Evolutionary conservation across 2,329 filamentous ascomycete species (phyloP).

Genomic region (Aspergillus floridensis): DNA sequence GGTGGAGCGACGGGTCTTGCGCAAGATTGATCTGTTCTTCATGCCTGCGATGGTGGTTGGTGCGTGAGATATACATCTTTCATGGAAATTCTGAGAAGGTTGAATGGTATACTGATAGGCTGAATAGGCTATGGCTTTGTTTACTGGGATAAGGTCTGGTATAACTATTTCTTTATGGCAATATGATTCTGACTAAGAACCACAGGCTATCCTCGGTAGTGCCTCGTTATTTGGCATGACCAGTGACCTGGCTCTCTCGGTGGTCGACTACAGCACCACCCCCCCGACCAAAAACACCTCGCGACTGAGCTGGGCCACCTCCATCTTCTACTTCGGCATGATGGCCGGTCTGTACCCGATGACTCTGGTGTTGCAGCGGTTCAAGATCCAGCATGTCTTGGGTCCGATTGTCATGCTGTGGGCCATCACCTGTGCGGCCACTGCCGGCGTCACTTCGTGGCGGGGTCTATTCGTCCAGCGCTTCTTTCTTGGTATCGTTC

Average conservation of each 20-base stretch:
- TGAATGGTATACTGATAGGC: neutral
- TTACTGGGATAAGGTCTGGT: slow-evolving; percentile 64
- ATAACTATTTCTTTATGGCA: neutral
- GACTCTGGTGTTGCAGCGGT: slow-evolving; percentile 67
- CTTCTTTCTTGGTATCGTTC: slow-evolving; percentile 53
- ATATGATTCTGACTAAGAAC: neutral
- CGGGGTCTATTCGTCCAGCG: slow-evolving; percentile 65
- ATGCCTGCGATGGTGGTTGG: slow-evolving; percentile 57
- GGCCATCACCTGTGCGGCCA: slow-evolving; percentile 66
- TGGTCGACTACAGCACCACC: slow-evolving; percentile 50
- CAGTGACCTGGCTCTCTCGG: slow-evolving; percentile 59
- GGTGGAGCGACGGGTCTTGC: slow-evolving; percentile 7
- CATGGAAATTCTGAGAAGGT: no score
- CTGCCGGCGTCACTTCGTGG: slow-evolving; percentile 63
- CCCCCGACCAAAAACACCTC: slow-evolving; percentile 63
- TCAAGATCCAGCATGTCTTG: slow-evolving; percentile 63
- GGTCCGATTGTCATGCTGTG: slow-evolving; percentile 58
- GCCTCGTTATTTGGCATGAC: slow-evolving; percentile 77
- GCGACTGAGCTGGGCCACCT: slow-evolving; percentile 72
- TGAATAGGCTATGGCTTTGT: slow-evolving; percentile 58
- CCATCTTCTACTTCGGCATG: slow-evolving; percentile 78
- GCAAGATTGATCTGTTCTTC: slow-evolving; percentile 14
- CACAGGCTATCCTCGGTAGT: slow-evolving; percentile 67
- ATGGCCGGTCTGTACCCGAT: slow-evolving; percentile 71
- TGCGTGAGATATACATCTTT: slow-evolving; percentile 7